Percentiles rank a stretch among this genome's conserved stretches.
Conservation (phyloP, 2,329 filamentous ascomycete genomes). For the Fusarium sp. region DNA sequence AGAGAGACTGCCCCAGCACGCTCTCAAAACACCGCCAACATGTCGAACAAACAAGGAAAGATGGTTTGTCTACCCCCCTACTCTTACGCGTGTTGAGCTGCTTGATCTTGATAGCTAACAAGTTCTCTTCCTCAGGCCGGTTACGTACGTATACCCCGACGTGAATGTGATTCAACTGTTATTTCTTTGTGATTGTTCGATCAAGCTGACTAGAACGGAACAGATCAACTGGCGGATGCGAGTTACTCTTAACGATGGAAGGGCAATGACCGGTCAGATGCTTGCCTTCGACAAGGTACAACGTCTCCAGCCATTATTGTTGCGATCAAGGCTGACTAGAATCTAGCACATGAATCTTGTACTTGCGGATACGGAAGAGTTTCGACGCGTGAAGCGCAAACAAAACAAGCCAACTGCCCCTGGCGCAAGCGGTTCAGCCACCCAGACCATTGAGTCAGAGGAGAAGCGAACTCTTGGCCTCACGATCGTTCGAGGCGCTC, state of each 20-base stretch:
- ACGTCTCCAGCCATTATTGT: neutral
- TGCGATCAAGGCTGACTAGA: slow-evolving; percentile 13
- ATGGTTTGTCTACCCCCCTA: slow-evolving; percentile 75
- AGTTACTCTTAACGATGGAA: slow-evolving; percentile 91
- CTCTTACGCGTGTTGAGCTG: slow-evolving; percentile 40
- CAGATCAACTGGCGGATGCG: slow-evolving; percentile 99
- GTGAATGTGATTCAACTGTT: slow-evolving; percentile 5
- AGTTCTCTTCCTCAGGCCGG: slow-evolving; percentile 67
- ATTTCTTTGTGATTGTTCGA: neutral
- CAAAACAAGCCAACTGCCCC: slow-evolving; percentile 76
- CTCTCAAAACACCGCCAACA: slow-evolving; percentile 44
- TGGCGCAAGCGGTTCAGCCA: slow-evolving; percentile 66
- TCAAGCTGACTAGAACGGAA: slow-evolving; percentile 17
- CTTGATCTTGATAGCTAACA: slow-evolving; percentile 68
- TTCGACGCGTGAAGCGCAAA: slow-evolving; percentile 89
- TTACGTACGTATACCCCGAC: slow-evolving; percentile 66
- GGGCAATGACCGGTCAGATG: slow-evolving; percentile 98
- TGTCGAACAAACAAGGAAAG: slow-evolving; percentile 90
- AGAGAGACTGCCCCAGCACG: slow-evolving; percentile 47
- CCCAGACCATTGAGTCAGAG: slow-evolving; percentile 83
- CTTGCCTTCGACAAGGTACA: slow-evolving; percentile 95
- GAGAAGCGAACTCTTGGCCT: slow-evolving; percentile 98
- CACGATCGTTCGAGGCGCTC: slow-evolving; percentile 91
- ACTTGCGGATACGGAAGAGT: slow-evolving; percentile 97
- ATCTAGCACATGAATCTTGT: slow-evolving; percentile 97